These are phyloP conservation scores for Shiraia sp. DNA, from an alignment of 2,329 filamentous ascomycete genomes.

Conservation along the genomic window DNA sequence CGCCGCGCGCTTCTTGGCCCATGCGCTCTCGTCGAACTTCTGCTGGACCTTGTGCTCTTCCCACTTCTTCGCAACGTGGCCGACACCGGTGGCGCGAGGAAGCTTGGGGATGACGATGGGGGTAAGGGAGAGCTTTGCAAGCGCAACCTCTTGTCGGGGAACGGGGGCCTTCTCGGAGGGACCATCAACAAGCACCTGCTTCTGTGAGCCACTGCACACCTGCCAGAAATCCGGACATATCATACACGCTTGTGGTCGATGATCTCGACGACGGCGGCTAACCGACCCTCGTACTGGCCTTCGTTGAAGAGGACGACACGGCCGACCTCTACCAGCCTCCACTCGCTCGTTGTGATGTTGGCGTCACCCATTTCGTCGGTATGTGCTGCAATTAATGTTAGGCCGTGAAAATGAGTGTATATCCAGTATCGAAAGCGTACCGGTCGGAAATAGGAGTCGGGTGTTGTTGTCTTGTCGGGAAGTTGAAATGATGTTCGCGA, in stretches of 20 bases:
- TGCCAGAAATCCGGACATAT: constrained; percentile 43
- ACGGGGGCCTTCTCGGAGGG: constrained; percentile 80
- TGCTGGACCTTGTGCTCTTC: constrained; percentile 86
- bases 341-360: constrained; percentile 52
- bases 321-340: constrained; percentile 98
- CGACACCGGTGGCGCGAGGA: constrained; percentile 80
- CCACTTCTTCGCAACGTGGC: constrained; percentile 85
- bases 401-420: constrained; percentile 22
- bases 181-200: constrained; percentile 92
- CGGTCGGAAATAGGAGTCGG: constrained; percentile 44
- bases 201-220: constrained; percentile 35
- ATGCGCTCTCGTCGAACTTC: constrained; percentile 90
- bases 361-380: constrained; percentile 53
- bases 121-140: constrained; percentile 85
- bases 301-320: constrained; percentile 90
- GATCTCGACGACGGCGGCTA: constrained; percentile 97
- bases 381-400: constrained; percentile 39
- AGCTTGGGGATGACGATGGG: constrained; percentile 85
- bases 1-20: constrained; percentile 91
- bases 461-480: constrained; percentile 35
- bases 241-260: constrained; percentile 99
- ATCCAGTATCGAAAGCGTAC: constrained; percentile 39
- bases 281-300: constrained; percentile 79
- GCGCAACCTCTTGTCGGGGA: constrained; percentile 82
- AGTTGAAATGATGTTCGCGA: constrained; percentile 22